Evolutionary conservation across 2,329 filamentous ascomycete genomes (phyloP).

Genomic region (Sphaerulina musiva): DNA sequence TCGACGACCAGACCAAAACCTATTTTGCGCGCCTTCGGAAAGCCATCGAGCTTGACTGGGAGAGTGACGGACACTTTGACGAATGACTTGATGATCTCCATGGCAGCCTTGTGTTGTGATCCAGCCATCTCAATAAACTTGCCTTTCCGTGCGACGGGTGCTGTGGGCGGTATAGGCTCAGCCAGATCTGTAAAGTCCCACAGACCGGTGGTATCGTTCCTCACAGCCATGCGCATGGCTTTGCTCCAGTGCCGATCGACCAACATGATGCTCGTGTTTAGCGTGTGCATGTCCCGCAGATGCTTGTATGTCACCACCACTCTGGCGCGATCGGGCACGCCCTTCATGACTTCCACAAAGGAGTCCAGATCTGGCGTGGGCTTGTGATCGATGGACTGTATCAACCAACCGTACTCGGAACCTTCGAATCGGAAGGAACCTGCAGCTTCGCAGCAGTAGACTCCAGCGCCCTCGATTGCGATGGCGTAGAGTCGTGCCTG

Average conservation of each 20-base stretch:
- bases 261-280: constrained; percentile 86
- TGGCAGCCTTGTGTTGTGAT: constrained; percentile 80
- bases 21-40: constrained; percentile 87
- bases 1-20: constrained; percentile 97
- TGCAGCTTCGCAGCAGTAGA: constrained; percentile 89
- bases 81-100: constrained; percentile 88
- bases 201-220: constrained; percentile 81
- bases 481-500: constrained; percentile 95
- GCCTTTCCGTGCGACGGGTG: constrained; percentile 67
- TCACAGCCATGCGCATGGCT: constrained; percentile 86
- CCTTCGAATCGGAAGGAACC: constrained; percentile 94
- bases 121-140: constrained; percentile 90
- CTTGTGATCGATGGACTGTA: constrained; percentile 87
- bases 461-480: constrained; percentile 66
- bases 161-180: constrained; percentile 67
- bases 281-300: constrained; percentile 85
- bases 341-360: constrained; percentile 86
- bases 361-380: constrained; percentile 79
- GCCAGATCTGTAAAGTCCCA: constrained; percentile 92
- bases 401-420: constrained; percentile 84
- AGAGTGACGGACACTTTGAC: constrained; percentile 88
- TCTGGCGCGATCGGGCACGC: constrained; percentile 70
- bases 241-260: constrained; percentile 93
- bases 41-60: constrained; percentile 96
- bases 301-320: constrained; percentile 96